These are phyloP conservation scores for Arthroderma sp. DNA, from an alignment of 2,329 filamentous ascomycete genomes.

Conservation along the genomic window DNA sequence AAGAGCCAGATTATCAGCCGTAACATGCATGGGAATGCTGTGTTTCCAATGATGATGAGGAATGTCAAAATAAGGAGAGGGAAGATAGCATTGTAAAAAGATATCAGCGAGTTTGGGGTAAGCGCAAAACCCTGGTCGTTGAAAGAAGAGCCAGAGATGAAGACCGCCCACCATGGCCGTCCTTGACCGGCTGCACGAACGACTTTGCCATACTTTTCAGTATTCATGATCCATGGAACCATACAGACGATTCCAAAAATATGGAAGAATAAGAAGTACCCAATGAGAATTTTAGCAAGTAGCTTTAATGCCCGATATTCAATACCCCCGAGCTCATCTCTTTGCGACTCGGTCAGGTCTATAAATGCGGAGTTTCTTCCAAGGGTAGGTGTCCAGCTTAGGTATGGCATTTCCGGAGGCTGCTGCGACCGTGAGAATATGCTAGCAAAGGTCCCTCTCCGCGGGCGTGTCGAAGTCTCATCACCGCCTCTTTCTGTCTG, in stretches of 20 bases:
- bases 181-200: constrained; percentile 50
- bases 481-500: constrained; percentile 17
- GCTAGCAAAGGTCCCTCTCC: constrained; percentile 14
- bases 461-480: constrained; percentile 14
- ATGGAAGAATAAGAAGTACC: constrained; percentile 76
- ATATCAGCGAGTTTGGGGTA: constrained; percentile 86
- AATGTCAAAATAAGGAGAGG: constrained; percentile 67
- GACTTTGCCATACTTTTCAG: constrained; percentile 46
- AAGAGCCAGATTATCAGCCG: constrained; percentile 80
- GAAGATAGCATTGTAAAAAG: constrained; percentile 65
- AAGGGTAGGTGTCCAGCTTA: constrained; percentile 87
- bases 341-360: constrained; percentile 74
- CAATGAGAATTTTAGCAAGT: constrained; percentile 60
- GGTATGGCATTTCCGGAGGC: constrained; percentile 53
- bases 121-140: constrained; percentile 91
- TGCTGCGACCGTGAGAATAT: constrained; percentile 26
- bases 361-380: constrained; percentile 88
- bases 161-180: constrained; percentile 81
- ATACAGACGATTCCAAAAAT: constrained; percentile 60
- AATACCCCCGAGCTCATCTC: constrained; percentile 89
- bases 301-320: constrained; percentile 90
- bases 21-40: constrained; percentile 87
- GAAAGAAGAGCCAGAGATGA: constrained; percentile 75
- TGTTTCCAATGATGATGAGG: constrained; percentile 88
- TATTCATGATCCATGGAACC: constrained; percentile 65